phyloP scores from a whole-genome alignment of 768 basidiomycete genomes.

The Xerocomus spinulosus region DNA sequence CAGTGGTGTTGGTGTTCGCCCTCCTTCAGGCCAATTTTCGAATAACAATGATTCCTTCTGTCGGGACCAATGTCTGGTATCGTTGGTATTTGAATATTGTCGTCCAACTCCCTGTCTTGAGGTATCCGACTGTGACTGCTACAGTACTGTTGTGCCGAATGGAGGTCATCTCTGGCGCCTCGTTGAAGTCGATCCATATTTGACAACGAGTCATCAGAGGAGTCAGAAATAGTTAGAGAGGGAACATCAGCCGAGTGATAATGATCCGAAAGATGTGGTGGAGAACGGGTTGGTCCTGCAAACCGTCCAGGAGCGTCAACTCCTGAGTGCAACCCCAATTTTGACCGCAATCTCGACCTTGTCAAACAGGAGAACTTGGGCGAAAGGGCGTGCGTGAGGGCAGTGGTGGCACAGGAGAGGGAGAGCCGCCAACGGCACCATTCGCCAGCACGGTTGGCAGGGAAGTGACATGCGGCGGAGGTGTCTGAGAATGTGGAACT shows the following conservation, averaged over 20 bases:
- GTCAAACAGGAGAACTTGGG: conserved; percentile 25
- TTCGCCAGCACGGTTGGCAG: conserved; percentile 27
- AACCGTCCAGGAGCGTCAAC: conserved; percentile 62
- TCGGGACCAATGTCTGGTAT: conserved; percentile 32
- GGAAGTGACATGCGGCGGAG: conserved; percentile 30
- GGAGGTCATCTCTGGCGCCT: conserved; percentile 52
- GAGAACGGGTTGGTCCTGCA: conserved; percentile 47
- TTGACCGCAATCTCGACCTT: conserved; percentile 32
- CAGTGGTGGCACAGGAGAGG: conserved; percentile 36
- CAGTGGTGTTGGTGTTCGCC: conserved; percentile 36
- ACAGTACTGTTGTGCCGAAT: conserved; percentile 32
- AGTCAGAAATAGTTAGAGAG: conserved; percentile 38
- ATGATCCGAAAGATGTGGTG: conserved; percentile 31
- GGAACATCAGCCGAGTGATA: conserved; percentile 14
- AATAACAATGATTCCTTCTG: conserved; percentile 10
- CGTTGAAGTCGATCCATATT: conserved; percentile 37
- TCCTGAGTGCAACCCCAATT: conserved; percentile 46
- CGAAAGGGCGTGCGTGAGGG: conserved; percentile 29
- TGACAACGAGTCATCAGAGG: conserved; percentile 35
- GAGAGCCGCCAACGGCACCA: conserved; percentile 30
- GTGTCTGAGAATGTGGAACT: conserved; percentile 31
- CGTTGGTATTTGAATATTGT: conserved; percentile 59
- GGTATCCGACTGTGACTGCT: conserved; percentile 57
- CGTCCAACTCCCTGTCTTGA: conserved; percentile 55
- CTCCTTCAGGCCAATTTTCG: conserved; percentile 14